Conservation (phyloP, 306 rosid species). For the Ammopiptanthus mongolicus region DNA sequence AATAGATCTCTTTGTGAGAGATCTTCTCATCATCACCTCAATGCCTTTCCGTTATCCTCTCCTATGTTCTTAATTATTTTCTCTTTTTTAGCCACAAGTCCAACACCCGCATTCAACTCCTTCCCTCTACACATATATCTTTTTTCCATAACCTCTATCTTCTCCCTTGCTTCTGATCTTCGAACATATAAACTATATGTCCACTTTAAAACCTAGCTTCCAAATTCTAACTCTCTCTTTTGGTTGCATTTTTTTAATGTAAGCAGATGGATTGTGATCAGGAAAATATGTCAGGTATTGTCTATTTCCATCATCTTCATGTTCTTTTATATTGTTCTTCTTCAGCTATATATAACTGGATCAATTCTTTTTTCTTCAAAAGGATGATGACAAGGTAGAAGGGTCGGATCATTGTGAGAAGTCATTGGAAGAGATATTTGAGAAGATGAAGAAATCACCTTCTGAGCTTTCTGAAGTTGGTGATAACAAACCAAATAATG, state of each 20-base stretch:
- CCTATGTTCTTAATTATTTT: too few relatives aligned
- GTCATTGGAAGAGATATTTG: neutral
- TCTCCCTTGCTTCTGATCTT: neutral
- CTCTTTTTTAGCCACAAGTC: too few relatives aligned
- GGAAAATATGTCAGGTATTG: neutral
- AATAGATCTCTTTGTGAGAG: neutral
- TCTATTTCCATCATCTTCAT: neutral
- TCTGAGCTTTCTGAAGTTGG: neutral
- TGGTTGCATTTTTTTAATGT: neutral
- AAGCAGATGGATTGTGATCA: neutral
- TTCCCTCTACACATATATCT: neutral
- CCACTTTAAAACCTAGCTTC: neutral
- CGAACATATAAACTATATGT: neutral
- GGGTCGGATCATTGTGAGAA: neutral
- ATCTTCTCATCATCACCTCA: neutral
- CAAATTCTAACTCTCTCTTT: neutral
- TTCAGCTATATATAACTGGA: neutral
- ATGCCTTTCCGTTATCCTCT: too few relatives aligned
- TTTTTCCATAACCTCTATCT: neutral
- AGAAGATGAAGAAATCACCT: neutral
- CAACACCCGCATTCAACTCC: neutral
- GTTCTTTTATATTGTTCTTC: neutral
- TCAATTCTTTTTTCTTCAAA: too few relatives aligned
- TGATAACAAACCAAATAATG: neutral
- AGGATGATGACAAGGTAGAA: neutral